A percentile compares a stretch with the other conserved stretches of the same genome.
Conservation (phyloP, 2,329 filamentous ascomycete species). For the Colletotrichum cereale region DNA sequence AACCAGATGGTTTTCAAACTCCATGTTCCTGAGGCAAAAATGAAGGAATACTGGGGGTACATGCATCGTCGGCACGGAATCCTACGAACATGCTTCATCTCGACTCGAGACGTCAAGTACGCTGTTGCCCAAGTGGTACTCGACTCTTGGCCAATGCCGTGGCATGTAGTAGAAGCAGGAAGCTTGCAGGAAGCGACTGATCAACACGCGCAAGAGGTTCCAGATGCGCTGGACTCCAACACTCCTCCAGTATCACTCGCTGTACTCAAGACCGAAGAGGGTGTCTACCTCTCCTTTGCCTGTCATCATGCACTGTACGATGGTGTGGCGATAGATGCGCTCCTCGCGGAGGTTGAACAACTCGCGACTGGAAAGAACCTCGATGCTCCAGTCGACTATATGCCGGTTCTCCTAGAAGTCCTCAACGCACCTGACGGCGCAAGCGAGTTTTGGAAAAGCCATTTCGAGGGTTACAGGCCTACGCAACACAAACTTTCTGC, state of each 20-base stretch:
- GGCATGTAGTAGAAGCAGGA: slow-evolving; percentile 52
- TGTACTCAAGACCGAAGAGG: slow-evolving; percentile 50
- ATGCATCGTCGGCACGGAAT: slow-evolving; percentile 79
- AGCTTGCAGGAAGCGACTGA: slow-evolving; percentile 53
- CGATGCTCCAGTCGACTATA: slow-evolving; percentile 65
- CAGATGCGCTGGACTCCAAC: slow-evolving; percentile 57
- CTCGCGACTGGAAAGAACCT: slow-evolving; percentile 63
- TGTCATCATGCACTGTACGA: slow-evolving; percentile 91
- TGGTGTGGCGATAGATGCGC: slow-evolving; percentile 77
- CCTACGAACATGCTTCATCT: slow-evolving; percentile 80
- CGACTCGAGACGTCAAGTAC: slow-evolving; percentile 69
- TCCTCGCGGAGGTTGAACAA: slow-evolving; percentile 79
- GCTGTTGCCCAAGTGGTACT: slow-evolving; percentile 82
- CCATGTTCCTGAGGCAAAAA: slow-evolving; percentile 57
- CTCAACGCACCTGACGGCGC: slow-evolving; percentile 60
- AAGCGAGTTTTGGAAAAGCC: slow-evolving; percentile 74
- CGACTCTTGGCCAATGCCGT: slow-evolving; percentile 55
- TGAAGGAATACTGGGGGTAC: slow-evolving; percentile 72
- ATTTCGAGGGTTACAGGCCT: slow-evolving; percentile 64
- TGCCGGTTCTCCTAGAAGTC: slow-evolving; percentile 73
- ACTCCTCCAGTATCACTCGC: slow-evolving; percentile 61
- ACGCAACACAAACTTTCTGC: slow-evolving; percentile 30
- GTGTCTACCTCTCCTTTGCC: slow-evolving; percentile 59
- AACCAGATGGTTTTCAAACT: slow-evolving; percentile 79
- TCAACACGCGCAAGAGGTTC: slow-evolving; percentile 55